Evolutionary conservation across 1,139 yeast species (phyloP).

Genomic region (Kodamaea arcana): DNA sequence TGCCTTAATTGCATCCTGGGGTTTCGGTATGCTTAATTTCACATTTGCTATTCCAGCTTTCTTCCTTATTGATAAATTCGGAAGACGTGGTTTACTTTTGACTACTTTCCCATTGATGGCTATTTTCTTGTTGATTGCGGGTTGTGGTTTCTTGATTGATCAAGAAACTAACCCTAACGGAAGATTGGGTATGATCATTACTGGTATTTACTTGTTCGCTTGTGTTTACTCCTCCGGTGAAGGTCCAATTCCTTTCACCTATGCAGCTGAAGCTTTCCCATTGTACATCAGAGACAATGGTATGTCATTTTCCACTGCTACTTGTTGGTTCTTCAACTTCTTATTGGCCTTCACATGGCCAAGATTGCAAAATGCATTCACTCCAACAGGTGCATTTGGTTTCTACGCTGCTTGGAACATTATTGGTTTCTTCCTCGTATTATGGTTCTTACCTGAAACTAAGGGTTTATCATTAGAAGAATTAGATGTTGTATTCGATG

Average conservation of each 20-base stretch:
- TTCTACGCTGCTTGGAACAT: conserved; percentile 88
- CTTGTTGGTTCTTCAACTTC: conserved; percentile 84
- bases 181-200: conserved; percentile 60
- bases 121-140: conserved; percentile 63
- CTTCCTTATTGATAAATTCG: conserved; percentile 75
- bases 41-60: conserved; percentile 82
- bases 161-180: conserved; percentile 38
- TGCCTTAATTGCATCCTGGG: conserved; percentile 78
- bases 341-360: conserved; percentile 84
- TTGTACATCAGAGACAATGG: conserved; percentile 82
- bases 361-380: conserved; percentile 57
- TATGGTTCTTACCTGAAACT: conserved; percentile 68
- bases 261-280: conserved; percentile 86
- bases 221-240: conserved; percentile 79
- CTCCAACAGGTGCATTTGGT: conserved; percentile 81
- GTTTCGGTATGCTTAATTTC: conserved; percentile 80
- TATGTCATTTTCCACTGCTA: conserved; percentile 80
- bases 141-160: conserved; percentile 70
- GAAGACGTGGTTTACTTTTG: conserved; percentile 68
- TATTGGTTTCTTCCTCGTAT: conserved; percentile 65
- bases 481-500: conserved; percentile 64
- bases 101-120: conserved; percentile 76
- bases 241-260: conserved; percentile 90
- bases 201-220: conserved; percentile 72
- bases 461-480: conserved; percentile 68